phyloP scores from a whole-genome alignment of 495 filamentous ascomycete species.

The Beverwykella pulmonaria region DNA sequence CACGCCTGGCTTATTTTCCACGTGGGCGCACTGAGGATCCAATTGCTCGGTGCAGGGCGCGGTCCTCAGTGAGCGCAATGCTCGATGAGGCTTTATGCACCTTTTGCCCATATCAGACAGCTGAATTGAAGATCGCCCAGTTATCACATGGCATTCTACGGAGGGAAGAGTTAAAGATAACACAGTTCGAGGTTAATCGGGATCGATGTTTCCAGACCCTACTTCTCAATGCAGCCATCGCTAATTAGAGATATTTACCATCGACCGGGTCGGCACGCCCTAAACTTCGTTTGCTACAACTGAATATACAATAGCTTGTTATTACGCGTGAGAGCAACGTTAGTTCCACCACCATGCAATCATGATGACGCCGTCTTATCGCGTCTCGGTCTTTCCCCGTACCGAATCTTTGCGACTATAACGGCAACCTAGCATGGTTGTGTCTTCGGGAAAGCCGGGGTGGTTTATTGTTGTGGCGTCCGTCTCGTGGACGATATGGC shows the following conservation, averaged over 20 bases:
- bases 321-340: too few relatives aligned
- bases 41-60: slow-evolving; percentile 17
- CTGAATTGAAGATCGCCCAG: neutral
- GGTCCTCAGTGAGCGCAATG: slow-evolving; percentile 11
- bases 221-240: neutral
- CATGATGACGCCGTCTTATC: neutral
- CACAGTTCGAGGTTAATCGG: neutral
- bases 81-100: slow-evolving; percentile 15
- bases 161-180: neutral
- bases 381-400: neutral
- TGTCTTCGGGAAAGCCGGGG: slow-evolving; percentile 7
- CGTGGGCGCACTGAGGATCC: slow-evolving; percentile 35
- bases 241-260: too few relatives aligned
- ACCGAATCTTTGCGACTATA: neutral
- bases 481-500: slow-evolving; percentile 8
- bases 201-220: too few relatives aligned
- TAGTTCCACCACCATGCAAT: too few relatives aligned
- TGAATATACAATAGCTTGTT: too few relatives aligned
- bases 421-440: neutral
- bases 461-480: slow-evolving; percentile 32
- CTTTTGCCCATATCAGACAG: slow-evolving; percentile 5
- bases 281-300: too few relatives aligned
- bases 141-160: neutral
- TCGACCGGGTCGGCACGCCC: too few relatives aligned
- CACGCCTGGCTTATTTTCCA: slow-evolving; percentile 13